Evolutionary conservation across 2,329 filamentous ascomycete genomes (phyloP).

Genomic region (Bipolaris gigantea): DNA sequence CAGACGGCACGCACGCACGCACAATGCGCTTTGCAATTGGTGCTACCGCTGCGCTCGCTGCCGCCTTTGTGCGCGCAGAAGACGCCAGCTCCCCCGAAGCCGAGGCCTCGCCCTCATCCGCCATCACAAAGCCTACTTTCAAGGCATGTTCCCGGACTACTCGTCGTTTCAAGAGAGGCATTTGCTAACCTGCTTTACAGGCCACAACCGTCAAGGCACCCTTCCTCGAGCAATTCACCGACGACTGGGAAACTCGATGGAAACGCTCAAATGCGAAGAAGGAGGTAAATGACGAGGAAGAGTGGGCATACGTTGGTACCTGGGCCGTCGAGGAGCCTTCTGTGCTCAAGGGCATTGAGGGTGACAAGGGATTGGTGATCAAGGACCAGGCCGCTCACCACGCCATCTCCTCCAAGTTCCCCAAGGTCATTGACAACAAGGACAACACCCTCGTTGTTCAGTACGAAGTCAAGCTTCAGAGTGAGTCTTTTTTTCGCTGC

Average conservation of each 20-base stretch:
- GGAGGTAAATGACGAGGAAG: conserved; percentile 75
- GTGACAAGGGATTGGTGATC: conserved; percentile 94
- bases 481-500: conserved; percentile 58
- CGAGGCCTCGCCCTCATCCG: conserved; percentile 59
- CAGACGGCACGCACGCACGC: conserved; percentile 40
- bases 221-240: conserved; percentile 98
- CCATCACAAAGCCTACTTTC: conserved; percentile 75
- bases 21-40: conserved; percentile 68
- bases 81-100: conserved; percentile 52
- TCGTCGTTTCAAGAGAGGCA: too few species aligned
- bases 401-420: conserved; percentile 98
- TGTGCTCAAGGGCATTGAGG: conserved; percentile 87
- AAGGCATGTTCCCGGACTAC: conserved; percentile 65
- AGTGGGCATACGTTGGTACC: conserved; percentile 96
- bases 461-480: conserved; percentile 99
- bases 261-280: conserved; percentile 97
- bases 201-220: conserved; percentile 85
- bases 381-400: conserved; percentile 98
- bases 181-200: conserved; percentile 60
- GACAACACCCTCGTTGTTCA: conserved; percentile 95
- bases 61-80: conserved; percentile 73
- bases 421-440: conserved; percentile 95
- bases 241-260: conserved; percentile 93
- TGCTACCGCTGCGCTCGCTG: conserved; percentile 68
- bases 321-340: conserved; percentile 95